These are phyloP conservation scores for Schizophyllum commune DNA, from an alignment of 1,284 basidiomycete species.

Conservation along the genomic window DNA sequence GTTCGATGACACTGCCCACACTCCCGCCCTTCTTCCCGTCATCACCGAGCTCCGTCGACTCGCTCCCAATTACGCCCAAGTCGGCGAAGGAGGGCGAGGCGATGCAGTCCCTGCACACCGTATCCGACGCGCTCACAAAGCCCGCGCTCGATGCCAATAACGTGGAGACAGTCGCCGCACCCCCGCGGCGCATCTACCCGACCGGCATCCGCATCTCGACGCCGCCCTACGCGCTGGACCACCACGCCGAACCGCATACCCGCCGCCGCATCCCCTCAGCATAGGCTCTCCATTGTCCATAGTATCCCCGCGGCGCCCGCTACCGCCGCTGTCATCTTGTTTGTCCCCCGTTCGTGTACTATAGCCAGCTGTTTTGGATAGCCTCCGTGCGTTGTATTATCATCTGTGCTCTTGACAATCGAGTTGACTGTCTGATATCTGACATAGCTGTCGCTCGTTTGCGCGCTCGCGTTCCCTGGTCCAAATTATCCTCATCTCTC, in stretches of 20 bases:
- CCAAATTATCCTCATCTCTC: too few relatives aligned
- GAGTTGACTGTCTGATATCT: background rate
- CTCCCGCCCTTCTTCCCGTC: constrained; percentile 40
- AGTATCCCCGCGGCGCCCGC: background rate
- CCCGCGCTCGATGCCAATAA: background rate
- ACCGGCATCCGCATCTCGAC: constrained; percentile 37
- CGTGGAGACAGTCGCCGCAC: constrained; percentile 10
- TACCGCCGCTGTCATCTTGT: background rate
- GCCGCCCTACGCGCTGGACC: constrained; percentile 17
- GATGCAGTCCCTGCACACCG: background rate
- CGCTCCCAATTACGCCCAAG: constrained; percentile 31
- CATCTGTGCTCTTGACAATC: background rate
- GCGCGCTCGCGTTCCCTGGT: too few relatives aligned
- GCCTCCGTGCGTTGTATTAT: background rate
- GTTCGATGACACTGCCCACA: constrained; percentile 47
- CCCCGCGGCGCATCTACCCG: constrained; percentile 24
- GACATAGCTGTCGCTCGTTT: background rate
- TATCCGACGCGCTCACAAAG: background rate
- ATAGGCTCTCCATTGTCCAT: constrained; percentile 1
- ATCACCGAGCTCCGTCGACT: constrained; percentile 28
- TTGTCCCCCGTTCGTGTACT: background rate
- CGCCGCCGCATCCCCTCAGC: constrained; percentile 16
- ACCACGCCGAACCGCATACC: constrained; percentile 20
- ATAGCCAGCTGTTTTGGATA: background rate
- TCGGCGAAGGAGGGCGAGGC: constrained; percentile 19